phyloP scores from a whole-genome alignment of 2,329 filamentous ascomycete species.

The Penicillium oxalicum region DNA sequence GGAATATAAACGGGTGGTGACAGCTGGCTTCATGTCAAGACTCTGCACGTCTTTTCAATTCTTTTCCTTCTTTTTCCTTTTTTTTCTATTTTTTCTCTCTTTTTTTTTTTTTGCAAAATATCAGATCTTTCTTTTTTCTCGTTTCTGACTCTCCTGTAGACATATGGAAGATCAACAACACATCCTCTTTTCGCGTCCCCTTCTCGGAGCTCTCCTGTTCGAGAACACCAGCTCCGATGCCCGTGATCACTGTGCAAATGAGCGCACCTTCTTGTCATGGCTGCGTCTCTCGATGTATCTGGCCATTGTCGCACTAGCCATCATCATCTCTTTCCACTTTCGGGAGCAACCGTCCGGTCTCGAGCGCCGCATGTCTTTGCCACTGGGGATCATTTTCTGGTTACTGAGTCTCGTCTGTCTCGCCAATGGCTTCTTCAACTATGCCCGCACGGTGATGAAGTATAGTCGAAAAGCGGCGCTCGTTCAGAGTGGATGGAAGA shows the following conservation, averaged over 20 bases:
- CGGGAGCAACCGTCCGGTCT: conserved; percentile 62
- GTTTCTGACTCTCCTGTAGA: conserved; percentile 11
- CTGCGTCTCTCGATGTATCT: conserved; percentile 85
- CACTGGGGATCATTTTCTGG: conserved; percentile 87
- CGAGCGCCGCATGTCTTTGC: conserved; percentile 72
- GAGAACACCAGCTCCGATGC: conserved; percentile 62
- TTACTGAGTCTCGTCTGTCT: conserved; percentile 70
- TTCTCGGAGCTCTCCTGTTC: conserved; percentile 57
- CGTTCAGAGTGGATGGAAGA: conserved; percentile 91
- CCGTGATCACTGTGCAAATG: conserved; percentile 60
- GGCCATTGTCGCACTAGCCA: conserved; percentile 80
- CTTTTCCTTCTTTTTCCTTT: no score
- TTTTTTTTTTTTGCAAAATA: no score
- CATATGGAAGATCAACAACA: conserved; percentile 29
- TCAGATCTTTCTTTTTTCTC: no score
- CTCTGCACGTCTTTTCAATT: no score
- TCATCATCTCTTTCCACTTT: conserved; percentile 88
- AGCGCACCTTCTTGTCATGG: conserved; percentile 80
- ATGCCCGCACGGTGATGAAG: conserved; percentile 73
- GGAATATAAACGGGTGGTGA: no score
- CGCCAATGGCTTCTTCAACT: conserved; percentile 72
- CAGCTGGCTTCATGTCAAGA: no score
- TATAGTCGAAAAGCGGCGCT: conserved; percentile 74
- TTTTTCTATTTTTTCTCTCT: no score
- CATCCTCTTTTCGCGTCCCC: conserved; percentile 49